Conservation (phyloP, 129 eudicot species). For the Saussurea involucrata region DNA sequence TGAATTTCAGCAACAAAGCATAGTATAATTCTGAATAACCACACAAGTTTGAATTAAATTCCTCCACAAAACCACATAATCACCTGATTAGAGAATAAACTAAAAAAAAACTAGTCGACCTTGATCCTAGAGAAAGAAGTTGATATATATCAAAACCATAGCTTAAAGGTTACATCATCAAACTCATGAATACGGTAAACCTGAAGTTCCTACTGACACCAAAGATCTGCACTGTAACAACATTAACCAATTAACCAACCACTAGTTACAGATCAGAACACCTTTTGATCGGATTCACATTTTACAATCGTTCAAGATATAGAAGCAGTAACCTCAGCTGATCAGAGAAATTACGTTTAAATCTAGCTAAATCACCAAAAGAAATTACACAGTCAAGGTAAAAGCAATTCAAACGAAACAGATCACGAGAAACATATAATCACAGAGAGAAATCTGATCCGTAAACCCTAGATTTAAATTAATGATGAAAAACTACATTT, state of each 20-base stretch:
- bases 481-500: conserved; percentile 3
- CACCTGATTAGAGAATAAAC: neutral
- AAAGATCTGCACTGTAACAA: neutral
- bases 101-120: neutral
- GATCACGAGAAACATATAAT: neutral
- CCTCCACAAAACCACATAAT: neutral
- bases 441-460: neutral
- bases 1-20: conserved; percentile 9
- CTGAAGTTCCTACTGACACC: neutral
- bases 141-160: neutral
- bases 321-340: neutral
- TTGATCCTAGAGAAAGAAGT: neutral
- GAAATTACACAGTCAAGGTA: neutral
- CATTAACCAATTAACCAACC: neutral
- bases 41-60: neutral
- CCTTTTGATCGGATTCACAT: conserved; percentile 1
- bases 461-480: conserved; percentile 20
- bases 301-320: neutral
- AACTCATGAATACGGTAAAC: neutral
- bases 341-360: neutral
- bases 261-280: conserved; percentile 5
- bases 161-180: neutral
- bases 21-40: neutral
- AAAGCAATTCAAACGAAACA: neutral
- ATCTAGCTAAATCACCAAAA: conserved; percentile 5